phyloP scores from a whole-genome alignment of 176 grass and related monocot species.

The Sorghum bicolor region DNA sequence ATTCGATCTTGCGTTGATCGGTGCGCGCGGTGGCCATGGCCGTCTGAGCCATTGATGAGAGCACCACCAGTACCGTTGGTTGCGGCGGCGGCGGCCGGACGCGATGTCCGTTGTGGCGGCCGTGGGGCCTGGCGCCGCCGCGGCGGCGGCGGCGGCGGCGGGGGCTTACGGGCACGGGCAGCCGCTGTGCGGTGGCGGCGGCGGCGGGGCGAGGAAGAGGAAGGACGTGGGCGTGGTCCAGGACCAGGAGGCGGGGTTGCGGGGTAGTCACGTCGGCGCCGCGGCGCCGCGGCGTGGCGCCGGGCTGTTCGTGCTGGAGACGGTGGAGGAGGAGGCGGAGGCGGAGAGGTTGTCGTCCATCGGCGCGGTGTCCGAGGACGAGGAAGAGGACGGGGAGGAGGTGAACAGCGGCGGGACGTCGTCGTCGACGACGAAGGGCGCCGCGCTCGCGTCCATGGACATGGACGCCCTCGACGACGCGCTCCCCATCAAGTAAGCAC shows the following conservation, averaged over 20 bases:
- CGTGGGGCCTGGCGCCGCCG: not conserved
- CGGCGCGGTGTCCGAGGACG: conserved; percentile 23
- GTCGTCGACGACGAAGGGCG: not conserved
- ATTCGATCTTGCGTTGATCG: not conserved
- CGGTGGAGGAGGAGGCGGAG: conserved; percentile 26
- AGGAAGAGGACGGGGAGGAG: conserved; percentile 40
- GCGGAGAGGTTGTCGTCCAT: conserved; percentile 44
- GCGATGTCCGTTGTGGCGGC: conserved; percentile 43
- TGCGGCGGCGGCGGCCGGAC: conserved; percentile 14
- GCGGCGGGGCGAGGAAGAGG: conserved; percentile 50
- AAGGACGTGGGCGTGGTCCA: conserved; percentile 42
- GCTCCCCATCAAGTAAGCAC: conserved; percentile 60
- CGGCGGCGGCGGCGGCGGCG: conserved; percentile 2
- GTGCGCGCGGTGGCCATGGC: not conserved
- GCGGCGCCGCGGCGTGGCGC: not conserved
- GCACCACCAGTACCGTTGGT: not conserved
- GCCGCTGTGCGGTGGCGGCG: conserved; percentile 2
- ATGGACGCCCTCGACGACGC: conserved; percentile 71
- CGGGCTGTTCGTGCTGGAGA: conserved; percentile 55
- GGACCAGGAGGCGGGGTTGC: not conserved
- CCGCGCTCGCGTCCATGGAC: conserved; percentile 45
- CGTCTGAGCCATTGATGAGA: not conserved
- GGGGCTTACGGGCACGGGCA: conserved; percentile 4
- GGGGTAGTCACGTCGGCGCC: not conserved
- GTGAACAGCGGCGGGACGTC: conserved; percentile 19